Evolutionary conservation across 495 filamentous ascomycete genomes (phyloP).

Genomic region (Geopyxis carbonaria): DNA sequence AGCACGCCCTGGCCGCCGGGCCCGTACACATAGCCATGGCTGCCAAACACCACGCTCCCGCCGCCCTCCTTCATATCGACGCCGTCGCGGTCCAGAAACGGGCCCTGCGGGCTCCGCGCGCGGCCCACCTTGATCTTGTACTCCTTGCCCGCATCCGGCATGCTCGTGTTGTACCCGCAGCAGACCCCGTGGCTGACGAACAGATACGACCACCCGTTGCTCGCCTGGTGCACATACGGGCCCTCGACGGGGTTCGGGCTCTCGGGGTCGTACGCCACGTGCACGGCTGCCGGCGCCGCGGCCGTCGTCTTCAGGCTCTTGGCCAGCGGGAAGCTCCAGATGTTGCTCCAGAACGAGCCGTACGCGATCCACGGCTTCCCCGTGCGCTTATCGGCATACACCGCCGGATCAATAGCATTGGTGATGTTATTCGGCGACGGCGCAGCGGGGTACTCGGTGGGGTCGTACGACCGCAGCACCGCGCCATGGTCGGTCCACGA

Average conservation of each 20-base stretch:
- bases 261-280: slow-evolving; percentile 5
- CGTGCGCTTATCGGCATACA: slow-evolving; percentile 13
- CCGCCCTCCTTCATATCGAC: slow-evolving; percentile 27
- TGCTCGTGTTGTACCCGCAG: slow-evolving; percentile 8
- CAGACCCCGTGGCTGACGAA: slow-evolving; percentile 6
- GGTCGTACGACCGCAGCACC: slow-evolving; percentile 6
- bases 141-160: slow-evolving; percentile 10
- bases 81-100: slow-evolving; percentile 30
- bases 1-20: slow-evolving; percentile 33
- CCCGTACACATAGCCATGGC: slow-evolving; percentile 30
- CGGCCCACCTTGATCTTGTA: slow-evolving; percentile 33
- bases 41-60: slow-evolving; percentile 32
- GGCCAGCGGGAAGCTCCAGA: slow-evolving; percentile 10
- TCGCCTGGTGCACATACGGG: slow-evolving; percentile 9
- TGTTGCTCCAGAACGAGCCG: slow-evolving; percentile 12
- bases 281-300: not conserved
- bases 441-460: slow-evolving; percentile 6
- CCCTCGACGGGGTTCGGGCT: slow-evolving; percentile 20
- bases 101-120: slow-evolving; percentile 27
- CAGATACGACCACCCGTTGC: slow-evolving; percentile 12
- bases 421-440: slow-evolving; percentile 8
- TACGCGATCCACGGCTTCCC: slow-evolving; percentile 8
- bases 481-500: slow-evolving; percentile 31
- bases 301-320: slow-evolving; percentile 5
- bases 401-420: slow-evolving; percentile 13